These are phyloP conservation scores for Candida vaughaniae DNA, from an alignment of 805 yeast species.

Conservation along the genomic window DNA sequence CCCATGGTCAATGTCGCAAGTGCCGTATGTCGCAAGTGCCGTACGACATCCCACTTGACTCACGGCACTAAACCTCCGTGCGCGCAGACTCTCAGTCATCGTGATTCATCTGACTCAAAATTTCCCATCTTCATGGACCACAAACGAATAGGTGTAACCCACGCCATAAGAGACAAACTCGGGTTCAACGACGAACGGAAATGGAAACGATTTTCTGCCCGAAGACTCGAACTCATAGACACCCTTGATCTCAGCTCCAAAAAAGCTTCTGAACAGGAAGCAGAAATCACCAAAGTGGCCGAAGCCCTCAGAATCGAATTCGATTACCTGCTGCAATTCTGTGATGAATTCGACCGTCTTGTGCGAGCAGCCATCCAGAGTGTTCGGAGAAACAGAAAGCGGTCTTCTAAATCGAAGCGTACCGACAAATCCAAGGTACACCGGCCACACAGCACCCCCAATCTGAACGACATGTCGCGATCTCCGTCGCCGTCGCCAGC, in stretches of 20 bases:
- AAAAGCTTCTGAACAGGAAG: conserved; percentile 93
- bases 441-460: background rate
- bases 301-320: conserved; percentile 75
- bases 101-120: too few relatives aligned
- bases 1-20: too few relatives aligned
- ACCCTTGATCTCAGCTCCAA: conserved; percentile 58
- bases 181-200: conserved; percentile 75
- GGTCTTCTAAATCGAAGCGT: conserved; percentile 41
- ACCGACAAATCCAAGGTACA: background rate
- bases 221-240: conserved; percentile 87
- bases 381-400: conserved; percentile 81
- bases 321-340: conserved; percentile 55
- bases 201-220: conserved; percentile 90
- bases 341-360: conserved; percentile 79
- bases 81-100: too few relatives aligned
- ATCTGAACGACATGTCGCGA: background rate
- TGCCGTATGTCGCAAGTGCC: too few relatives aligned
- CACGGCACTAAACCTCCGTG: too few relatives aligned
- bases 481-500: background rate
- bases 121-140: too few relatives aligned
- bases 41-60: too few relatives aligned
- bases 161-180: conserved; percentile 57
- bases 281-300: conserved; percentile 76
- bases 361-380: conserved; percentile 94
- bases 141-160: conserved; percentile 53